phyloP scores from a whole-genome alignment of 371 early-diverging fungal species.

The Mortierella sp. region DNA sequence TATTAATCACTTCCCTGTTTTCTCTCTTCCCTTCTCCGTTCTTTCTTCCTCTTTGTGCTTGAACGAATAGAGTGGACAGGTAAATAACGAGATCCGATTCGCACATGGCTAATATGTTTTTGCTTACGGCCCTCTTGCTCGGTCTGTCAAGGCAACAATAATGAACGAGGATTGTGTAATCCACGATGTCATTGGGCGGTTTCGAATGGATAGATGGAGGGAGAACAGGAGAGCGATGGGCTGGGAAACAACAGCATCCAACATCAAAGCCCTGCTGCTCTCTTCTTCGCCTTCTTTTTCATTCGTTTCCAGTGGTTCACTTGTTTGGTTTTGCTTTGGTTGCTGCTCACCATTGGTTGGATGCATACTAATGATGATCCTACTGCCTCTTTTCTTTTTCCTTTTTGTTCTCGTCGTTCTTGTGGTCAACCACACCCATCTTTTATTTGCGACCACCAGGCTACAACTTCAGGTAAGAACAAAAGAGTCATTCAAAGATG shows the following conservation, averaged over 20 bases:
- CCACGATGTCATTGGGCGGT: neutral
- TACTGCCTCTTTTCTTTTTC: neutral
- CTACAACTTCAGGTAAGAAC: conserved; percentile 39
- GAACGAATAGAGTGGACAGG: conserved; percentile 37
- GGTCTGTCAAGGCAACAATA: neutral
- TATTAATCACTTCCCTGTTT: conserved; percentile 8
- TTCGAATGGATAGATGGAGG: neutral
- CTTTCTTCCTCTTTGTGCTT: neutral
- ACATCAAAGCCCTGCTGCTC: neutral
- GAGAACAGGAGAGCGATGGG: conserved; percentile 2
- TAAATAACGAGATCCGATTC: conserved; percentile 1
- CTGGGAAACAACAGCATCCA: neutral
- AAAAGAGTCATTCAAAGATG: neutral
- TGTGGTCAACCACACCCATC: neutral
- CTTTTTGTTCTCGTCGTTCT: neutral
- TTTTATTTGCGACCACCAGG: neutral
- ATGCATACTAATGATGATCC: conserved; percentile 1
- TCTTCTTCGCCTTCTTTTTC: neutral
- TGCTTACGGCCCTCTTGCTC: neutral
- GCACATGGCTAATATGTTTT: neutral
- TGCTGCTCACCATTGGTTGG: conserved; percentile 5
- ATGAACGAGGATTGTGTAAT: neutral
- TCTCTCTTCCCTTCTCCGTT: conserved; percentile 1
- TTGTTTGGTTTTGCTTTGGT: neutral
- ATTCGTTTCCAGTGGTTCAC: neutral